Percentiles rank a stretch among this genome's conserved stretches.
Evolutionary conservation across 176 grass and related monocot genomes (phyloP).

Genomic region (Stipa capillata): DNA sequence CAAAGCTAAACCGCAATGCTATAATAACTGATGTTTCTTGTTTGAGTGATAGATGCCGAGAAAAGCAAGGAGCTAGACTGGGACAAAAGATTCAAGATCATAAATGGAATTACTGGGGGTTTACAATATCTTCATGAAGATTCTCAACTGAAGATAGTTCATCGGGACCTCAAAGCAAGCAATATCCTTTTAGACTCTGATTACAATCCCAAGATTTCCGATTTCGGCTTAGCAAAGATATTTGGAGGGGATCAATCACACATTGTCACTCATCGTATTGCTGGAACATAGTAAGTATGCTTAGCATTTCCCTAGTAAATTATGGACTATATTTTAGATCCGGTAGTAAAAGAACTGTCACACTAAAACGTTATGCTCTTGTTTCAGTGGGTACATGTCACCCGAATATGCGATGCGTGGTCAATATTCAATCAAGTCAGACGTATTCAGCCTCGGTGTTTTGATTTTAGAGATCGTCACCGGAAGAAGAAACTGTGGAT

Average conservation of each 20-base stretch:
- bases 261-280: slow-evolving; percentile 18
- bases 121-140: slow-evolving; percentile 53
- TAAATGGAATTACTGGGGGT: slow-evolving; percentile 33
- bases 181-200: not conserved
- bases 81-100: slow-evolving; percentile 10
- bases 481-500: not conserved
- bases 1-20: not conserved
- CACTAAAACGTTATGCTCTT: not conserved
- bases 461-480: not conserved
- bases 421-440: not conserved
- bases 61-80: slow-evolving; percentile 14
- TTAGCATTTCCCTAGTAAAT: not conserved
- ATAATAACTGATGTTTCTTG: not conserved
- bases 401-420: slow-evolving; percentile 26
- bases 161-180: slow-evolving; percentile 8
- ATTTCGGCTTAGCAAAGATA: slow-evolving; percentile 40
- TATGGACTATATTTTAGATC: not conserved
- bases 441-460: not conserved
- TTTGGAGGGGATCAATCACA: slow-evolving; percentile 27
- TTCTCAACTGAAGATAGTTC: slow-evolving; percentile 32
- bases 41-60: not conserved
- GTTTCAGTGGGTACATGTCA: not conserved
- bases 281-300: slow-evolving; percentile 43
- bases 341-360: not conserved
- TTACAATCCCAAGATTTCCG: slow-evolving; percentile 42